These are phyloP conservation scores for Echium plantagineum DNA, from an alignment of 257 asterid genomes.

Conservation along the genomic window DNA sequence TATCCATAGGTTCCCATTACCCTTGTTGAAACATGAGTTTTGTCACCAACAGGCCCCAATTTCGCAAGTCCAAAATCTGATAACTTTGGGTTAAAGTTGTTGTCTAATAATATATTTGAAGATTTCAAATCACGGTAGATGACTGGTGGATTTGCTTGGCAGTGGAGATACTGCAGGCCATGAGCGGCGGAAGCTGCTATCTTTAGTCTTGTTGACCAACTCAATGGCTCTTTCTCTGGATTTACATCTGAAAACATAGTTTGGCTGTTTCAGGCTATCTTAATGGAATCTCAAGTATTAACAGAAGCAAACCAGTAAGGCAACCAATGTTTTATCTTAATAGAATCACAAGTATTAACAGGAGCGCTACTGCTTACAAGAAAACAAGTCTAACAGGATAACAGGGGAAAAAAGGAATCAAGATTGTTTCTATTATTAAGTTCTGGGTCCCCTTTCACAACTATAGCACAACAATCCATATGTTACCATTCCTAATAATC, in stretches of 20 bases:
- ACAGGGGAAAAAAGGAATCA: no score
- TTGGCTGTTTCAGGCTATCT: neutral
- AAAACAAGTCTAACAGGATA: no score
- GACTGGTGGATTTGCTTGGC: slow-evolving; percentile 61
- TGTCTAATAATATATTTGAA: slow-evolving; percentile 56
- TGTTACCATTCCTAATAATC: no score
- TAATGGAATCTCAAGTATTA: neutral
- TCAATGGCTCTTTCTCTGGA: slow-evolving; percentile 39
- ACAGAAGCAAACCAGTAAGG: neutral
- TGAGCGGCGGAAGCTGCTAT: slow-evolving; percentile 63
- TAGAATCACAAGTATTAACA: no score
- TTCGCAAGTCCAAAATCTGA: slow-evolving; percentile 79
- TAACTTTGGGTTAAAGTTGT: slow-evolving; percentile 44
- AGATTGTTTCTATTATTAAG: no score
- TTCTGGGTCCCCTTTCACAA: no score
- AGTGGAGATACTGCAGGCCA: slow-evolving; percentile 60
- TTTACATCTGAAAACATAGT: slow-evolving; percentile 28
- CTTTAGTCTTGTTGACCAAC: slow-evolving; percentile 55
- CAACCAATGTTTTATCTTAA: neutral
- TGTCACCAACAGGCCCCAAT: slow-evolving; percentile 70
- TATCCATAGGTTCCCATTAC: slow-evolving; percentile 80
- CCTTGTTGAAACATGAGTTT: slow-evolving; percentile 65
- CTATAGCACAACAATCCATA: no score
- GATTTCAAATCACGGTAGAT: slow-evolving; percentile 69
- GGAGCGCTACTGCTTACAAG: no score